A percentile compares a stretch with the other conserved stretches of the same genome.
phyloP scores from a whole-genome alignment of 2,329 filamentous ascomycete genomes.

The Sarocladium strictum region DNA sequence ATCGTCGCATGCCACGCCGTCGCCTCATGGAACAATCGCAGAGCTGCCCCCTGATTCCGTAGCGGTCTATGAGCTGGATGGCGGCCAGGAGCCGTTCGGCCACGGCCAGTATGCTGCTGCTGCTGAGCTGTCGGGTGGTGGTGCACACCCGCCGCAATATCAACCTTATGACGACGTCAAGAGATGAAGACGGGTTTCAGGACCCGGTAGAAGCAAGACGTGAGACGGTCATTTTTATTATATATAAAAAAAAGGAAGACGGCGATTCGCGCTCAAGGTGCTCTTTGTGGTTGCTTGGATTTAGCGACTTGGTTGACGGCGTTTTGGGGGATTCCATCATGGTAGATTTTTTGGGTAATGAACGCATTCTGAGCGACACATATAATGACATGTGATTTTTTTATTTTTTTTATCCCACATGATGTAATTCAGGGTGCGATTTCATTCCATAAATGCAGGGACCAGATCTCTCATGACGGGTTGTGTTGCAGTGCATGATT shows the following conservation, averaged over 20 bases:
- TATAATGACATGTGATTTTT: no score
- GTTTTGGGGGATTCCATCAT: neutral
- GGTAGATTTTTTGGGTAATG: neutral
- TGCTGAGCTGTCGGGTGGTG: conserved; percentile 14
- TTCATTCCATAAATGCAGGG: no score
- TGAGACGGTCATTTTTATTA: no score
- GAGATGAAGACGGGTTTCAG: neutral
- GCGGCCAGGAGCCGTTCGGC: conserved; percentile 8
- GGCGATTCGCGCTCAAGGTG: no score
- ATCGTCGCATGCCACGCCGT: neutral
- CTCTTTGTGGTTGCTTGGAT: no score
- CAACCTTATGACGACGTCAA: neutral
- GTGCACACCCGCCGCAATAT: conserved; percentile 1
- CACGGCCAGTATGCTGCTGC: conserved; percentile 8
- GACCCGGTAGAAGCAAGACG: no score
- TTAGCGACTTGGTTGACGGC: conserved; percentile 1
- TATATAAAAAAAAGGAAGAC: no score
- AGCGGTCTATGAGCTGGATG: conserved; percentile 19
- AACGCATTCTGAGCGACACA: neutral
- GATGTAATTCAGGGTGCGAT: no score
- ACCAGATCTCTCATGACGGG: no score
- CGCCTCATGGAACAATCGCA: neutral
- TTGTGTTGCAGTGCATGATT: no score
- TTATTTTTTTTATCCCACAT: no score
- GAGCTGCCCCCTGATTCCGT: conserved; percentile 14